A percentile compares a stretch with the other conserved stretches of the same genome.
Conservation (phyloP, 371 early-diverging fungal species). For the Mucor plumbeus region DNA sequence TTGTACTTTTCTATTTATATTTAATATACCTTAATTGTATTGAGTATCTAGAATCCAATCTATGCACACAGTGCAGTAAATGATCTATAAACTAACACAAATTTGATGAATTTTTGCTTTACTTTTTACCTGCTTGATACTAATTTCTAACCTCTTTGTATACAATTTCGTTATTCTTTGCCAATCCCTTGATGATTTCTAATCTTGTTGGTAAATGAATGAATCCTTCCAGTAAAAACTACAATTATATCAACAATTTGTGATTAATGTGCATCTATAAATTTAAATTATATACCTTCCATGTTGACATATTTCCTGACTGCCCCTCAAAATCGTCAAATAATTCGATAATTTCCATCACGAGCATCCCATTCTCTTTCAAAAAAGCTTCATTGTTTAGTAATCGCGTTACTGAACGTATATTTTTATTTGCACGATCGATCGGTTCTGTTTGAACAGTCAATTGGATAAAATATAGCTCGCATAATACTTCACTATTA, state of each 20-base stretch:
- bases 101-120: background rate
- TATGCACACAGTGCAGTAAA: conserved; percentile 29
- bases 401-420: conserved; percentile 17
- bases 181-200: conserved; percentile 29
- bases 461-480: conserved; percentile 14
- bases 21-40: conserved; percentile 37
- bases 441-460: conserved; percentile 18
- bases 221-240: conserved; percentile 41
- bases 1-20: background rate
- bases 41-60: conserved; percentile 26
- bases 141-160: conserved; percentile 26
- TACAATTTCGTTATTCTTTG: conserved; percentile 18
- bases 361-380: conserved; percentile 24
- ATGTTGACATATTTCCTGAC: background rate
- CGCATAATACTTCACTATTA: conserved; percentile 21
- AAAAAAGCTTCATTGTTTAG: conserved; percentile 32
- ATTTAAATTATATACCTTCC: background rate
- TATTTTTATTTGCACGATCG: conserved; percentile 29
- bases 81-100: conserved; percentile 27
- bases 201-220: conserved; percentile 42
- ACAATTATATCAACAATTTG: background rate
- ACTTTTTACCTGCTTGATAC: too few relatives aligned
- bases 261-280: background rate
- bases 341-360: conserved; percentile 31
- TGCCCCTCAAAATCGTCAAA: conserved; percentile 38